Conservation (phyloP, 306 rosid genomes). For the Pachyrhizus erosus region DNA sequence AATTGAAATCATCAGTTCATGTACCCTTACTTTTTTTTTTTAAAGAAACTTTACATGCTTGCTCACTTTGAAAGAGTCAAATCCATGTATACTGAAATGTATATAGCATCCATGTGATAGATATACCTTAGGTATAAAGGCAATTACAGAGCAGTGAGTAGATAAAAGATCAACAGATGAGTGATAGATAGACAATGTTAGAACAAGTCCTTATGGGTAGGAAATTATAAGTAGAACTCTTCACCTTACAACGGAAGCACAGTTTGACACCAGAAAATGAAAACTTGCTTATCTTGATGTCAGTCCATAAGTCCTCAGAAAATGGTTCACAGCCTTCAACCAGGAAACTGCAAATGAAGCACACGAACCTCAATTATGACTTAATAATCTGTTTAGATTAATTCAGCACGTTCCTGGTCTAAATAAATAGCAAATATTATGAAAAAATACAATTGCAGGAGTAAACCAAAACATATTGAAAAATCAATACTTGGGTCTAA, state of each 20-base stretch:
- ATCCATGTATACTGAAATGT: not conserved
- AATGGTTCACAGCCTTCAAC: conserved; percentile 78
- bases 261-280: conserved; percentile 82
- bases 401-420: conserved; percentile 6
- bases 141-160: not conserved
- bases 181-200: not conserved
- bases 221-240: conserved; percentile 26
- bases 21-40: not conserved
- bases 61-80: not conserved
- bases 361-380: conserved; percentile 12
- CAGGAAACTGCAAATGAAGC: conserved; percentile 62
- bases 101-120: not conserved
- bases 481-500: conserved; percentile 79
- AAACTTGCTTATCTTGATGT: conserved; percentile 66
- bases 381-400: not conserved
- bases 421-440: not conserved
- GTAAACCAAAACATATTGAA: conserved; percentile 15
- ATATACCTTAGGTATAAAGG: not conserved
- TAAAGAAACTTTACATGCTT: not conserved
- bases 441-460: conserved; percentile 11
- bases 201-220: not conserved
- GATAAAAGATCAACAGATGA: not conserved
- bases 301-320: conserved; percentile 89
- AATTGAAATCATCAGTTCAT: not conserved
- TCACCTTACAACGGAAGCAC: conserved; percentile 91